Evolutionary conservation across 169 alveolate species (phyloP), one percentile per base, ranked within the genome.

Genomic region (Cyclospora cayetanensis): DNA sequence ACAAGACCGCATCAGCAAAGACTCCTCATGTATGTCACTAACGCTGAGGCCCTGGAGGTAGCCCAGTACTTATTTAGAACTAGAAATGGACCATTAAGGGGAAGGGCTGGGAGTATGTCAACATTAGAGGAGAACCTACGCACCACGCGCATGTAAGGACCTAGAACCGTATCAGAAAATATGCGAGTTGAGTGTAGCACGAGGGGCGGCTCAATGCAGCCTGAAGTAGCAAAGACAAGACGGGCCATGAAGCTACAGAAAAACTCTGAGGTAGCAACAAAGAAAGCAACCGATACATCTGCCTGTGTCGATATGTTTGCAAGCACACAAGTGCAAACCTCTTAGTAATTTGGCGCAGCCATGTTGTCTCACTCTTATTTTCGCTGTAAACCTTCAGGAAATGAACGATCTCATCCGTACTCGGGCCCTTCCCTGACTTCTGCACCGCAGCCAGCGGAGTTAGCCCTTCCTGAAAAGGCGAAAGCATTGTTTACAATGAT

Each of bases 91-190:
- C n/a, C n/a, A n/a, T n/a, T n/a, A n/a, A n/a, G n/a, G n/a, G 39
- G 52, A 41, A 35, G 80, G 53, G 25, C 31, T 22, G 80, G 27
- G n/a, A 68, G 52, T 11, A 31, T 20, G 80, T 25, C 53, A 68
- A 68, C 39, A 1, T n/a, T n/a, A n/a, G n/a, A n/a, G n/a, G n/a
- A 9, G 27, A 39, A 15, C 46, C 29, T n/a, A 46, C 93, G 29
- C 27, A 88, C 92, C 80, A 88, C 88, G n/a, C 92, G 92, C 86
- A 88, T 50, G 74, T 70, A 72, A 7, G 92, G 70, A 25, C 92
- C 92, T 50, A 72, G n/a, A 42, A 70, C 74, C 1, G 92, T 72
- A 88, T 88, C 92, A 25, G 92, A 88, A 42, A 88, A 70, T 41
- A 53, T 50, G 68, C 74, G 80, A 7, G 86, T 88, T 22, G 92